Conservation (phyloP, 2,329 filamentous ascomycete species). For the Aspergillus puulaauensis region DNA sequence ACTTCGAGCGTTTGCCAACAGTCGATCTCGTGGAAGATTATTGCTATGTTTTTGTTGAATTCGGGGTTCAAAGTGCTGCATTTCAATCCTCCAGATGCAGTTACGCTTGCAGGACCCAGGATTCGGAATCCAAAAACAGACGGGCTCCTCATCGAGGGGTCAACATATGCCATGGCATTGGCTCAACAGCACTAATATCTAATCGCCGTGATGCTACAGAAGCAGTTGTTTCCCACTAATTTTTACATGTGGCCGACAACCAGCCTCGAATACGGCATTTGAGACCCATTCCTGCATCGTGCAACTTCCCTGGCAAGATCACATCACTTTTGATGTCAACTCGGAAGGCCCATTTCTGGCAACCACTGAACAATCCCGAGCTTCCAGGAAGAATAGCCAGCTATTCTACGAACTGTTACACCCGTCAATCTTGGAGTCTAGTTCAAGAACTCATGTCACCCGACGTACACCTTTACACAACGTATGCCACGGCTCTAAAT, state of each 20-base stretch:
- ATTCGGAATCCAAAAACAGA: not conserved
- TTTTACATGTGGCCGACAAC: not conserved
- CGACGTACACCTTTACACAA: not conserved
- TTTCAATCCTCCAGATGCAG: not conserved
- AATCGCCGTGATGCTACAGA: not conserved
- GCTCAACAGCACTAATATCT: not conserved
- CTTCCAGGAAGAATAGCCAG: not conserved
- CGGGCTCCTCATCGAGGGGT: not conserved
- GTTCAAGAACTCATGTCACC: not conserved
- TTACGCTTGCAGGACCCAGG: too few relatives aligned
- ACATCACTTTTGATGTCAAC: not conserved
- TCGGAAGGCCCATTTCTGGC: not conserved
- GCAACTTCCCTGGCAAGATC: not conserved
- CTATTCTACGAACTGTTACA: not conserved
- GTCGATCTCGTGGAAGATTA: not conserved
- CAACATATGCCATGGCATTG: not conserved
- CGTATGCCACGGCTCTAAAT: not conserved
- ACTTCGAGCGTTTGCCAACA: not conserved
- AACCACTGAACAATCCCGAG: not conserved
- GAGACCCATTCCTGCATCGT: not conserved
- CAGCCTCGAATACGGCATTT: not conserved
- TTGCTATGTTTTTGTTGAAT: not conserved
- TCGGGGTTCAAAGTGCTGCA: not conserved
- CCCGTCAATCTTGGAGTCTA: not conserved
- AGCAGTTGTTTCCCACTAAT: not conserved